Percentiles rank a stretch among this genome's conserved stretches.
Evolutionary conservation across 257 asterid species (phyloP).

Genomic region (Marsdenia floribunda): DNA sequence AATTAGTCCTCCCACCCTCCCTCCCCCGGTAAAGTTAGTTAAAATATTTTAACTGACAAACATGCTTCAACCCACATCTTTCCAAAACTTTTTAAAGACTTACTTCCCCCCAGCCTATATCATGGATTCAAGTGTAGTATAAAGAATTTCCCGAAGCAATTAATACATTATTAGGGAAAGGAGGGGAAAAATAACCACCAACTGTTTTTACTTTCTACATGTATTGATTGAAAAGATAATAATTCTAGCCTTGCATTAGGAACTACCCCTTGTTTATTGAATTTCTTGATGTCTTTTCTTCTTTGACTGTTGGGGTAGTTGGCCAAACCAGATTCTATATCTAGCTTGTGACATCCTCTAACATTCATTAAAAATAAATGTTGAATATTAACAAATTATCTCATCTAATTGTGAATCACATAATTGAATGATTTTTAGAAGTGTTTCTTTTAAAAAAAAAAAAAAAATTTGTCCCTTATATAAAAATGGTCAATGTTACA

Average conservation of each 20-base stretch:
- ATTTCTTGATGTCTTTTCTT: not conserved
- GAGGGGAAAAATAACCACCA: not conserved
- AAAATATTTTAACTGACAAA: not conserved
- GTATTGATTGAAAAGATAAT: not conserved
- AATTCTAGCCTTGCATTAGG: not conserved
- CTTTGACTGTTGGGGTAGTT: not conserved
- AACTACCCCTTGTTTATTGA: not conserved
- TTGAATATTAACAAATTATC: no score
- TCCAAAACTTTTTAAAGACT: not conserved
- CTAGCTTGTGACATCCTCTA: no score
- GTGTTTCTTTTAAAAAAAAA: no score
- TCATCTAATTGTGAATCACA: not conserved
- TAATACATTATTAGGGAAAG: slow-evolving; percentile 29
- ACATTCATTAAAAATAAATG: no score
- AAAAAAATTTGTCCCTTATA: no score
- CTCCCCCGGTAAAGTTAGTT: not conserved
- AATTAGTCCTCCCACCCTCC: no score
- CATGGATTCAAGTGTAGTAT: not conserved
- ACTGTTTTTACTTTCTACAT: not conserved
- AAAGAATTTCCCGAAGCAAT: not conserved
- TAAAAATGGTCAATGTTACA: no score
- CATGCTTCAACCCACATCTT: not conserved
- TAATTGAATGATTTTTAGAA: no score
- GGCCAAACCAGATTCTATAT: no score
- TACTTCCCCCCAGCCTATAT: not conserved